These are phyloP conservation scores for Aegilops tauschii DNA, from an alignment of 176 grass and related monocot genomes.

Conservation along the genomic window DNA sequence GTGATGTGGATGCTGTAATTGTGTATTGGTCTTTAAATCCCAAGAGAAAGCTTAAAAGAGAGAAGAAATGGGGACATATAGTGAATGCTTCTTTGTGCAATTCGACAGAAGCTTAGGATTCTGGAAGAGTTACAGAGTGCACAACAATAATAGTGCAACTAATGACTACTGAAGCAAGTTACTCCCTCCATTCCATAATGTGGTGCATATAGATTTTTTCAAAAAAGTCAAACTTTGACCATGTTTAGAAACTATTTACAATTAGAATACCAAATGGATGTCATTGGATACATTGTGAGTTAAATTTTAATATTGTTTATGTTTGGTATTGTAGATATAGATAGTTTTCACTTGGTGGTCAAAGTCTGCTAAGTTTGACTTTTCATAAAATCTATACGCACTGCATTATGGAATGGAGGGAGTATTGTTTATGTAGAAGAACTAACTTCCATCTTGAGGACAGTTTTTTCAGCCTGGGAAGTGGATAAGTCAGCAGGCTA, in stretches of 20 bases:
- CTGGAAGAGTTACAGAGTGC: neutral
- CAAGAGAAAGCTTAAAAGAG: neutral
- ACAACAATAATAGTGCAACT: neutral
- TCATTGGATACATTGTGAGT: too few relatives aligned
- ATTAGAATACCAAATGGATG: too few relatives aligned
- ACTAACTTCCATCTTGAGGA: neutral
- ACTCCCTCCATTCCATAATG: too few relatives aligned
- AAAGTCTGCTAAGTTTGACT: too few relatives aligned
- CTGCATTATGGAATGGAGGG: too few relatives aligned
- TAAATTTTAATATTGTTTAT: too few relatives aligned
- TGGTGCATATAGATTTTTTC: too few relatives aligned
- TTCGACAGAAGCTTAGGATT: neutral
- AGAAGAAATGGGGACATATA: neutral
- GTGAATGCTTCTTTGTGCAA: neutral
- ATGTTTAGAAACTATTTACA: too few relatives aligned
- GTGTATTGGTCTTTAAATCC: neutral
- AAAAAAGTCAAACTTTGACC: too few relatives aligned
- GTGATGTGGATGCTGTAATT: neutral
- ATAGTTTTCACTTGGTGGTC: too few relatives aligned
- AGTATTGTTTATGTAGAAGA: slow-evolving; percentile 7
- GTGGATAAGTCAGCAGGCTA: neutral
- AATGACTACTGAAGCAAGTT: neutral
- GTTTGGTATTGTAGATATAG: too few relatives aligned
- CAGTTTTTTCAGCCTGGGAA: neutral
- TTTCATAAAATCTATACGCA: too few relatives aligned